Conservation (phyloP, 768 basidiomycete genomes). For the Strobilomyces confusus region DNA sequence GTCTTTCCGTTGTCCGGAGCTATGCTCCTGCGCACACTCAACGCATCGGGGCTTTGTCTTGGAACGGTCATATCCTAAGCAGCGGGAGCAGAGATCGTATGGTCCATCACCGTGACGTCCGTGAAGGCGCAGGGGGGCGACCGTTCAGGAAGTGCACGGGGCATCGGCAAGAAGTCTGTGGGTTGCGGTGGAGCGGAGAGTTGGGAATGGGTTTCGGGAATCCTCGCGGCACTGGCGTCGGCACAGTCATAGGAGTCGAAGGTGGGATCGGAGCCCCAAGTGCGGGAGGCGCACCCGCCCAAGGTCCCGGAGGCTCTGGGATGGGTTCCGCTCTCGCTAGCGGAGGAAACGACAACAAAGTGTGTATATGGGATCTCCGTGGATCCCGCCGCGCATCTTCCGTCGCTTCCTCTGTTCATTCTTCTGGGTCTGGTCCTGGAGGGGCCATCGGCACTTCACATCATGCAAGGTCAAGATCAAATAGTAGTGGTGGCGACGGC, state of each 20-base stretch:
- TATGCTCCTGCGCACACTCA: constrained; percentile 83
- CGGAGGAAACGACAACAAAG: constrained; percentile 98
- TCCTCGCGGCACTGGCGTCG: constrained; percentile 15
- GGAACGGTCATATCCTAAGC: constrained; percentile 84
- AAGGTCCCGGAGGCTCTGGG: constrained; percentile 28
- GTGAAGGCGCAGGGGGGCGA: constrained; percentile 51
- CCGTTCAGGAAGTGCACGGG: constrained; percentile 72
- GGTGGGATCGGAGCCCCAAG: constrained; percentile 19
- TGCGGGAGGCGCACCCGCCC: constrained; percentile 23
- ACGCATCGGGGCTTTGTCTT: constrained; percentile 90
- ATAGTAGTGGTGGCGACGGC: constrained; percentile 22
- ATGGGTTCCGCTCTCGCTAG: constrained; percentile 69
- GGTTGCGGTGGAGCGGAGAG: constrained; percentile 78
- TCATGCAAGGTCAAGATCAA: constrained; percentile 19
- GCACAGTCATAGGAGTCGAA: constrained; percentile 16
- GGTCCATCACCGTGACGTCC: constrained; percentile 90
- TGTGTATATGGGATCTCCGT: constrained; percentile 93
- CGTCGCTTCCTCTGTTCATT: constrained; percentile 22
- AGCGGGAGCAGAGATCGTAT: constrained; percentile 89
- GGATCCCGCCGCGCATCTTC: constrained; percentile 45
- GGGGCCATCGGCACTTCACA: constrained; percentile 24
- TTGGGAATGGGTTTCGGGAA: constrained; percentile 26
- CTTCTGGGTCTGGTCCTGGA: constrained; percentile 29
- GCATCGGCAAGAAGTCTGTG: constrained; percentile 93
- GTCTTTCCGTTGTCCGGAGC: constrained; percentile 69